Conservation (phyloP, 495 filamentous ascomycete genomes). For the Penicillium silybi region DNA sequence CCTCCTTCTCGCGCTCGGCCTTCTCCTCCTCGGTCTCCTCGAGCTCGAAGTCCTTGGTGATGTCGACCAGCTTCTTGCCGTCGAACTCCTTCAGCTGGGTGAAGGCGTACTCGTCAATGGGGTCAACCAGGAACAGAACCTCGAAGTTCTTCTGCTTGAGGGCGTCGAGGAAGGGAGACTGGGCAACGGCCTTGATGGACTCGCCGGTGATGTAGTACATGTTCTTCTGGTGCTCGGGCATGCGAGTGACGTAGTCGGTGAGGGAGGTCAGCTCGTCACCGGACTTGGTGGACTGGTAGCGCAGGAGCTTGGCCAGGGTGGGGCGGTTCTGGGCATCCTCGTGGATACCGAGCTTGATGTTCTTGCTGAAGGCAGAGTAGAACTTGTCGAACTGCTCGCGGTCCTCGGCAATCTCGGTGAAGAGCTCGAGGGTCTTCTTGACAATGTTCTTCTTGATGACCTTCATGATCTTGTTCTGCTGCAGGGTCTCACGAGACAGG, state of each 20-base stretch:
- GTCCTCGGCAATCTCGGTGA: constrained; percentile 97
- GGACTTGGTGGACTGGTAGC: constrained; percentile 98
- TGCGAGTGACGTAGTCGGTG: constrained; percentile 94
- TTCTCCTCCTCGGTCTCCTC: constrained; percentile 99
- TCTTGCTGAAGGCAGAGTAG: constrained; percentile 99
- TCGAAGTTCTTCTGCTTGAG: constrained; percentile 99
- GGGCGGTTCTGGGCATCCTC: constrained; percentile 98
- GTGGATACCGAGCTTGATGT: constrained; percentile 99
- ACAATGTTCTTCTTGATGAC: constrained; percentile 99
- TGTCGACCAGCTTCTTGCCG: constrained; percentile 99
- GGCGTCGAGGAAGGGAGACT: constrained; percentile 97
- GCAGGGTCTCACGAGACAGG: constrained; percentile 98
- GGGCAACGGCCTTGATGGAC: constrained; percentile 94
- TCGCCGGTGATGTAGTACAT: constrained; percentile 99
- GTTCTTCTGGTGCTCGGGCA: constrained; percentile 99
- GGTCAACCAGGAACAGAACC: constrained; percentile 98
- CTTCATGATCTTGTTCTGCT: constrained; percentile 99
- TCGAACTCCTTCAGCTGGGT: constrained; percentile 99
- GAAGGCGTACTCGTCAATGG: constrained; percentile 99
- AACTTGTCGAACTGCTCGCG: constrained; percentile 99
- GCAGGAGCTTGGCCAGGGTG: constrained; percentile 93
- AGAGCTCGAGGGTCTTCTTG: constrained; percentile 99
- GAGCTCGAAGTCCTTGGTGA: constrained; percentile 99
- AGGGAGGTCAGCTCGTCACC: constrained; percentile 94
- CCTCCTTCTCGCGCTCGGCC: constrained; percentile 89